Percentiles rank a stretch among this genome's conserved stretches.
Evolutionary conservation across 192 early-diverging fungal species (phyloP).

Genomic region (Backusella luteola): DNA sequence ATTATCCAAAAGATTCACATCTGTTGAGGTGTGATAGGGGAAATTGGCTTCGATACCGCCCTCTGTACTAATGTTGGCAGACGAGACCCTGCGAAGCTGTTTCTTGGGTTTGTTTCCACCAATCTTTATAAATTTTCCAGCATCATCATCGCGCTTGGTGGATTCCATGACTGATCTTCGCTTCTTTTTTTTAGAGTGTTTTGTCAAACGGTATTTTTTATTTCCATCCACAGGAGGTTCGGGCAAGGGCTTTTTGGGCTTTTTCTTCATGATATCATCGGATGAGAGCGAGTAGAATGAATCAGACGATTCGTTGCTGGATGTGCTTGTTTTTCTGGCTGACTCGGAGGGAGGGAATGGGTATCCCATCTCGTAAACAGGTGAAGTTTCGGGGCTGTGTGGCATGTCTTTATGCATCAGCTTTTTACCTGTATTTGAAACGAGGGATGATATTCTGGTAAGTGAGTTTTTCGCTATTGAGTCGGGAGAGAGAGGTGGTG

Average conservation of each 20-base stretch:
- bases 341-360: not conserved
- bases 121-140: slow-evolving; percentile 14
- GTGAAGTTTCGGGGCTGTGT: not conserved
- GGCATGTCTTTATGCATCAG: not conserved
- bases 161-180: slow-evolving; percentile 11
- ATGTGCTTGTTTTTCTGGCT: slow-evolving; percentile 8
- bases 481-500: not conserved
- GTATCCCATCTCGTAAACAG: not conserved
- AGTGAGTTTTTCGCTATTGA: not conserved
- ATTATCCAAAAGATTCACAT: not conserved
- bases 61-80: not conserved
- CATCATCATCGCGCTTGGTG: slow-evolving; percentile 2
- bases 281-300: not conserved
- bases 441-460: not conserved
- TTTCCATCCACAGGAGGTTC: not conserved
- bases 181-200: slow-evolving; percentile 13
- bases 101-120: not conserved
- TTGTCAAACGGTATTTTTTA: slow-evolving; percentile 6
- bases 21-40: not conserved
- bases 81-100: not conserved
- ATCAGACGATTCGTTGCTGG: not conserved
- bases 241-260: slow-evolving; percentile 8
- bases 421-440: not conserved
- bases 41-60: not conserved
- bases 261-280: not conserved